Evolutionary conservation across 768 basidiomycete genomes (phyloP), one percentile per base, ranked within the genome.

Genomic region (Mycena leptocephala): DNA sequence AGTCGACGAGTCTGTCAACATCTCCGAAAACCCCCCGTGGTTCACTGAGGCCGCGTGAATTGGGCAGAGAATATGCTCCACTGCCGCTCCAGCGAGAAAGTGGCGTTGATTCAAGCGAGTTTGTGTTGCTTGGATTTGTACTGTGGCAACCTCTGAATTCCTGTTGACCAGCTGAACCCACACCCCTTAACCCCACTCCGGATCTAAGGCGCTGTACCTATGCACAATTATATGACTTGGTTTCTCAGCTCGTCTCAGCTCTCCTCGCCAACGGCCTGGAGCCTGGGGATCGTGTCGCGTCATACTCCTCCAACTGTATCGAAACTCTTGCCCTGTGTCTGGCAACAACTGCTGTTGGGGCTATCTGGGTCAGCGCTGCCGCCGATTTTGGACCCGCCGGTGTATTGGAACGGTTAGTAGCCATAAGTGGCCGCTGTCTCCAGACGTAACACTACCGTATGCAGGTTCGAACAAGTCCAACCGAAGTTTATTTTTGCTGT

Each of bases 21-120:
- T 94, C 8, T 85, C 89, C 7, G 85, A 85, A 10, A 95, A 95
- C 83, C 94, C 95, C 41, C 70, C 87, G 10, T 96, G 95, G 95
- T 96, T 95, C 84, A 79, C 84, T 32, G 89, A 91, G 64, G 92
- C 95, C 86, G 83, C 37, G 83, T 96, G 58, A 95, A 95, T 81
- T 96, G 93, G 92, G 94, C 95, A 26, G 94, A 96, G 86, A 95
- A 96, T 80, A 93, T 95, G 90, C 86, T 96, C 43, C 85, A 86
- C 33, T 89, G 87, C 81, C 91, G 93, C 75, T 90, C 91, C 46
- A 81, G 86, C 33, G 84, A 88, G 70, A 93, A 93, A 81, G 80
- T 90, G 5, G 95, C 95, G 2, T 87, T 96, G 74, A 88, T 95
- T 63, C 92, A 95, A 88, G 88, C 90, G 77, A 92, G 94, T 95